Evolutionary conservation across 768 basidiomycete species (phyloP), one percentile per base, ranked within the genome.

Genomic region (Lentinula edodes): DNA sequence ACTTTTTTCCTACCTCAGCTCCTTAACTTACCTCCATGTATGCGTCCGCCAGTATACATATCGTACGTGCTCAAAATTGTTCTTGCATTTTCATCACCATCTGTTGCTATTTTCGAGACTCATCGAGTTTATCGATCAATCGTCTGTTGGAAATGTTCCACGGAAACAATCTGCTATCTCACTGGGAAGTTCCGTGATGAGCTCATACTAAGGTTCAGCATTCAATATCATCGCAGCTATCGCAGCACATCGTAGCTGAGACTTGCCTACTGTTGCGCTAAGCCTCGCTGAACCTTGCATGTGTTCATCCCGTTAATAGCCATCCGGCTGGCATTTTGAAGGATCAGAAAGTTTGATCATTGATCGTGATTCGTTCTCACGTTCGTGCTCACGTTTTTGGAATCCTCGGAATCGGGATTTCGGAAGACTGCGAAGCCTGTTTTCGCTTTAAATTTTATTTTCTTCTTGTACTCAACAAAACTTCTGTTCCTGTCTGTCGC

Each of bases 91-190:
- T 28, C 28, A 28, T 28, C n/a, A 48, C 7, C 9, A 9, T 48
- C 6, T 9, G 16, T 48, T 48, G 9, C 46, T 18, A 20, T 8
- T 16, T 41, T 41, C 39, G 39, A 41, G 39, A 10, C 39, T 45
- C 43, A 15, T 13, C 43, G 16, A 23, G 18, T 23, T 48, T 3
- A 48, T 48, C 46, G 46, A 48, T 48, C 46, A 48, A 48, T 23
- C 46, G 46, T 48, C 46, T 20, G 46, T 48, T 20, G 46, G 46
- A 23, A 48, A 48, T 48, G 10, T 52, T 52, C 51, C 34, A 35
- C 51, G 51, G 51, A 52, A 52, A 32, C 51, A 35, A 52, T 52
- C 51, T 52, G 51, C 51, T 52, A 52, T 48, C 46, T 48, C 46
- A 9, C 23, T 48, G 46, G 20, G 10, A 48, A 52, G 28, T 34